phyloP scores from a whole-genome alignment of 2,329 filamentous ascomycete genomes.

The Dryadomyces quercivorus region DNA sequence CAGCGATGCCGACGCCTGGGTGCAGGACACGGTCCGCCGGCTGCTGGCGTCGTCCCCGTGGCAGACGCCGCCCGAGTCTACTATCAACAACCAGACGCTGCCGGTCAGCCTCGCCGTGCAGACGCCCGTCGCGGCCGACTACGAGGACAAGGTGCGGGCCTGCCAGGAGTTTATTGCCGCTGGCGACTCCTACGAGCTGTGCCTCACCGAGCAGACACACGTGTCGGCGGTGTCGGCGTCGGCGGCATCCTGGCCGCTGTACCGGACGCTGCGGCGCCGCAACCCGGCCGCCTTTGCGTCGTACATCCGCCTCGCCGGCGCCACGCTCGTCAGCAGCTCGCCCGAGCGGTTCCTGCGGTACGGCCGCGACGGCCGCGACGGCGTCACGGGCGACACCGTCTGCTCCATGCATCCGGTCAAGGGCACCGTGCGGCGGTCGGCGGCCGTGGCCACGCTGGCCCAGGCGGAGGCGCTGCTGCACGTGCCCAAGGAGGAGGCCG shows the following conservation, averaged over 20 bases:
- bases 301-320: constrained; percentile 57
- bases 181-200: constrained; percentile 78
- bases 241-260: constrained; percentile 55
- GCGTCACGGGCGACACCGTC: constrained; percentile 18
- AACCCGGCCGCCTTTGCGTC: constrained; percentile 82
- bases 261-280: constrained; percentile 52
- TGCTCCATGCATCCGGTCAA: constrained; percentile 91
- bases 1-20: constrained; percentile 22
- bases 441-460: constrained; percentile 50
- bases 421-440: constrained; percentile 77
- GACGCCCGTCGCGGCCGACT: constrained; percentile 34
- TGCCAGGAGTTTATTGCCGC: constrained; percentile 63
- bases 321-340: constrained; percentile 69
- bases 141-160: constrained; percentile 52
- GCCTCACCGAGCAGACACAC: constrained; percentile 63
- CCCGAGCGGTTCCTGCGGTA: constrained; percentile 69
- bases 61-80: too few relatives aligned
- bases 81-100: too few relatives aligned
- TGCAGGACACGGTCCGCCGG: constrained; percentile 24
- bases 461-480: constrained; percentile 63
- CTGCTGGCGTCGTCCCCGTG: constrained; percentile 20
- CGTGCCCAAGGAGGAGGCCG: constrained; percentile 79
- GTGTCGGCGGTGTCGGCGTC: constrained; percentile 22
- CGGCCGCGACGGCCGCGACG: constrained; percentile 22
- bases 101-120: too few relatives aligned